Evolutionary conservation across 169 alveolate species (phyloP), one percentile per base, ranked within the genome.

Genomic region (Plasmodium fragile): DNA sequence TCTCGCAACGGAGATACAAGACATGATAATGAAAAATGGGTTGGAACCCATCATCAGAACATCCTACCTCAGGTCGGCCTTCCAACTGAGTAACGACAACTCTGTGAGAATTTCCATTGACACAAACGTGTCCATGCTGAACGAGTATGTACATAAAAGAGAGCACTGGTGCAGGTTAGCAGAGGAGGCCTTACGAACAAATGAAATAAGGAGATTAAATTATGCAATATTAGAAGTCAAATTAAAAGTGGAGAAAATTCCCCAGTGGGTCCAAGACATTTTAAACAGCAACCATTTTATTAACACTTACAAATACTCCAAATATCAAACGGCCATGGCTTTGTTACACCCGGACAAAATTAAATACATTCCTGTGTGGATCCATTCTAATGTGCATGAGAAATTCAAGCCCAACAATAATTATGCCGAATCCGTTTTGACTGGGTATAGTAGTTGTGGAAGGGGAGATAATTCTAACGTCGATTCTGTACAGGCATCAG

Each of bases 111-210:
- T 96, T 71, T 95, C 97, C 13, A 93, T 96, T 75, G 98, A 96
- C 73, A 95, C 97, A 28, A 96, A 96, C 75, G 75, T 96, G 34
- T 95, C 97, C 53, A 95, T 96, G 97, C 95, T 96, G 41, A 89
- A 89, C 72, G 94, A 89, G 10, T 89, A 92, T 73, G 95, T 93
- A 3, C 45, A 52, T 13, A 82, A 36, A 72, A 95, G 94, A 70
- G 95, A 95, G 69, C 95, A 94, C 25, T 96, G 98, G 98, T 96
- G 98, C 81, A 92, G 97, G 45, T 78, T 96, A 36, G 96, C 97
- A 32, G 98, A 95, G 81, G 97, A 95, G 73, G 95, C 95, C 65
- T 92, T 95, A 6, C 92, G 97, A 34, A 96, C 85, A 71, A 95
- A 95, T 69, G 96, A 95, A 70, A 90, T 95, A 4, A 95, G 93